Percentiles rank a stretch among this genome's conserved stretches.
phyloP scores from a whole-genome alignment of 1,139 yeast species.

The Scheffersomyces cryptocercus region DNA sequence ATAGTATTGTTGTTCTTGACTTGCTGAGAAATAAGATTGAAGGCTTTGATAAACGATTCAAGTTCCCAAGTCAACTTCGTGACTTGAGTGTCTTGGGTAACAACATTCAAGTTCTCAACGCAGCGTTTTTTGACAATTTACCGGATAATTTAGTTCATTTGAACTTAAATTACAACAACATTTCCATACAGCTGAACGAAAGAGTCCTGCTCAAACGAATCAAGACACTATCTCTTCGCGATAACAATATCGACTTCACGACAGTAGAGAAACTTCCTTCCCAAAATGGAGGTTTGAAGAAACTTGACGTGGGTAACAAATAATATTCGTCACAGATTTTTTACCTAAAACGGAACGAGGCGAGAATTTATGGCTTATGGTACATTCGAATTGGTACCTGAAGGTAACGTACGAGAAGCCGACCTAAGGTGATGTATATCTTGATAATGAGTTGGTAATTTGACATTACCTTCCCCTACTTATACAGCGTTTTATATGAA shows the following conservation, averaged over 20 bases:
- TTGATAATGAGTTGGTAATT: no score
- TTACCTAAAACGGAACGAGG: no score
- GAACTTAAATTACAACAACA: neutral
- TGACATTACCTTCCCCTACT: no score
- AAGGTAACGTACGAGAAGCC: no score
- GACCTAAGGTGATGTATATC: no score
- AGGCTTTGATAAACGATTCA: neutral
- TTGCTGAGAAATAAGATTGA: neutral
- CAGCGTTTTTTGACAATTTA: neutral
- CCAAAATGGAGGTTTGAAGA: neutral
- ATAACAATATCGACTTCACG: neutral
- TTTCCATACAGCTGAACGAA: neutral
- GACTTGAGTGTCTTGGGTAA: neutral
- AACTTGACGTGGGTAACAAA: neutral
- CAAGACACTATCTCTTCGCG: neutral
- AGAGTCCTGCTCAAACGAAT: neutral
- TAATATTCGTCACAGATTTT: neutral
- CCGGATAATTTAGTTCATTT: neutral
- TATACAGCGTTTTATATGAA: no score
- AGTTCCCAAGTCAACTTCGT: neutral
- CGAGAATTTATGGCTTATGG: no score
- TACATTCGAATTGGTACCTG: no score
- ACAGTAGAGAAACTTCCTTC: neutral
- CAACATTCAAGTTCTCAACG: constrained; percentile 1
- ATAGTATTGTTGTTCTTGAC: neutral